Base-by-base conservation (phyloP, 345 rosid genomes). In the Dimocarpus longan region DNA sequence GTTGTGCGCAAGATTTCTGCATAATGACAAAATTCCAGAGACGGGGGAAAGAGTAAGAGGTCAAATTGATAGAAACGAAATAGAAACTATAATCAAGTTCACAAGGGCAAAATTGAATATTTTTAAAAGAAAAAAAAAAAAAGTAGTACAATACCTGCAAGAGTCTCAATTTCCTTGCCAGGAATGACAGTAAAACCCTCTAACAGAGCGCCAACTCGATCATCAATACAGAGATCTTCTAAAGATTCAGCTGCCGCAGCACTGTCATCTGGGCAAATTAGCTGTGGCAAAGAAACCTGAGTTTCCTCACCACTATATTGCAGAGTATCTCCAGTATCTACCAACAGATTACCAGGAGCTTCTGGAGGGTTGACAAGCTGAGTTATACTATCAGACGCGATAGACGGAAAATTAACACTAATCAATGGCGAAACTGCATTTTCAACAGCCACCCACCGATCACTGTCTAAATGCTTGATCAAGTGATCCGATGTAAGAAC, bases 401-500 rank as follows among this genome's bases (percentile, higher is more conserved):
- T 85, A 71, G 93, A 85, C 16, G 84, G 80, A 70, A 88, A 88
- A 87, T 82, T 85, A 65, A 80, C 65, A 50, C 90, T 70, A 73
- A 84, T 90, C 85, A 85, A 59, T 22, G 99, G 99, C 11, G 99
- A 94, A 86, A 92, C 90, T 54, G 99, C 99, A 83, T 94, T 94
- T 88, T 97, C 98, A 86, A 97, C 84, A 11, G 98, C 93, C 73
- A 93, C 87, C 99, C 99, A 97, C 90, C 98, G 87, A 83, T 97
- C 88, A 66, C 90, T 84, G 79, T 94, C 96, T 81, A 88, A 73
- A 79, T 92, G 98, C 82, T 93, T 94, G 83, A 97, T 84, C 79
- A 97, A 94, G 86, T 97, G 98, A 86, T 94, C 99, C 3, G 98
- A 86, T 75, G 76, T 86, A 80, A 97, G 89, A 88, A 86, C 67